Percentiles rank a stretch among this genome's conserved stretches.
Evolutionary conservation across 441 rosid genomes (phyloP).

Genomic region (Dalechampia spathulata): DNA sequence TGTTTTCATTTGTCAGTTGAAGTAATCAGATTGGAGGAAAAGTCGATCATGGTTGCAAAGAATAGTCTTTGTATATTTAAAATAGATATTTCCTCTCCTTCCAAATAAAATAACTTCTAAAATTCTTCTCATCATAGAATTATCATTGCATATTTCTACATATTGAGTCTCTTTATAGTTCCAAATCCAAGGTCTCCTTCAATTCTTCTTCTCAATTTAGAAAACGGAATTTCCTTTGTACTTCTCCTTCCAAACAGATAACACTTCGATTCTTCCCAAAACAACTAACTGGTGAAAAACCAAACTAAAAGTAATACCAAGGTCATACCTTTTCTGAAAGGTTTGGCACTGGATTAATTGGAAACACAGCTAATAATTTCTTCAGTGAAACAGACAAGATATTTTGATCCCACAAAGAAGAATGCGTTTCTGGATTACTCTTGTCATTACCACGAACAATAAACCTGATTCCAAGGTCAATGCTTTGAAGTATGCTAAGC

Average conservation of each 20-base stretch:
- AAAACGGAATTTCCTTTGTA: too few species aligned
- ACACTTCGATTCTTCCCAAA: background rate
- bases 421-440: constrained; percentile 17
- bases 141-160: too few species aligned
- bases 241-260: background rate
- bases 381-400: constrained; percentile 43
- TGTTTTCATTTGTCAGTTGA: too few species aligned
- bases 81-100: too few species aligned
- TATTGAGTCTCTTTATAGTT: too few species aligned
- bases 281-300: background rate
- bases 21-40: too few species aligned
- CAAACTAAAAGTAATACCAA: background rate
- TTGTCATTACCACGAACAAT: constrained; percentile 29
- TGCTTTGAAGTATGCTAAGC: constrained; percentile 52
- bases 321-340: constrained; percentile 53
- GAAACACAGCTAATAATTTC: constrained; percentile 57
- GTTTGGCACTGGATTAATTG: constrained; percentile 44
- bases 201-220: too few species aligned
- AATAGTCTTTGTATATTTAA: too few species aligned
- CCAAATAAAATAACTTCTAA: too few species aligned
- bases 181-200: too few species aligned
- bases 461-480: constrained; percentile 49
- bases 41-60: too few species aligned
- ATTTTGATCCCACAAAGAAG: constrained; percentile 34
- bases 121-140: too few species aligned